Conservation (phyloP, 2,329 filamentous ascomycete genomes). For the Fusarium sp. region DNA sequence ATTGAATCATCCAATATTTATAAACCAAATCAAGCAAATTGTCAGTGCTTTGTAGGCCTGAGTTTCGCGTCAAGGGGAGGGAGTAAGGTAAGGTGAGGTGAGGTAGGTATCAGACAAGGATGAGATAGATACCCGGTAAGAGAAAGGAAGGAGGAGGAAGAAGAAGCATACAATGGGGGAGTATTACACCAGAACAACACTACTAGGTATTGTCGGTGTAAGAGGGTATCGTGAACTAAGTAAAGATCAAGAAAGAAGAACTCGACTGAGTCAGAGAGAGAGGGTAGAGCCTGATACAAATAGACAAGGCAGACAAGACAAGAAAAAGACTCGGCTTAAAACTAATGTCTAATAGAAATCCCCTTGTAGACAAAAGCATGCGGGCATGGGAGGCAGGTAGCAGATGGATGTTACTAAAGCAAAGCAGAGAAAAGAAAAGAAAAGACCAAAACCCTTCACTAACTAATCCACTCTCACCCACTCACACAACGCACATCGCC, state of each 20-base stretch:
- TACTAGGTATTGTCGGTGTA: slow-evolving; percentile 12
- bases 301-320: slow-evolving; percentile 5
- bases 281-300: slow-evolving; percentile 29
- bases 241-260: neutral
- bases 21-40: slow-evolving; percentile 16
- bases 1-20: slow-evolving; percentile 22
- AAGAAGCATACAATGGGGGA: slow-evolving; percentile 15
- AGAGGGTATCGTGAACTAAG: slow-evolving; percentile 28
- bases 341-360: slow-evolving; percentile 28
- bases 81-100: neutral
- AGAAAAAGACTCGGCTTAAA: slow-evolving; percentile 8
- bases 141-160: slow-evolving; percentile 11
- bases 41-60: slow-evolving; percentile 34
- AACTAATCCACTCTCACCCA: slow-evolving; percentile 14
- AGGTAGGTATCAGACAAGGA: slow-evolving; percentile 35
- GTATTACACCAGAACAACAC: slow-evolving; percentile 12
- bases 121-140: slow-evolving; percentile 24
- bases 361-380: slow-evolving; percentile 21
- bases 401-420: slow-evolving; percentile 5
- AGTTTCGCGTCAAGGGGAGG: slow-evolving; percentile 27
- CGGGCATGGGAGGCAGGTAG: neutral
- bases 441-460: slow-evolving; percentile 18
- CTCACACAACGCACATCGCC: slow-evolving; percentile 25
- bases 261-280: neutral
- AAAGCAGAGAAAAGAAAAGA: slow-evolving; percentile 6